Evolutionary conservation across 78 protist species (phyloP).

Genomic region (Guillardia theta): DNA sequence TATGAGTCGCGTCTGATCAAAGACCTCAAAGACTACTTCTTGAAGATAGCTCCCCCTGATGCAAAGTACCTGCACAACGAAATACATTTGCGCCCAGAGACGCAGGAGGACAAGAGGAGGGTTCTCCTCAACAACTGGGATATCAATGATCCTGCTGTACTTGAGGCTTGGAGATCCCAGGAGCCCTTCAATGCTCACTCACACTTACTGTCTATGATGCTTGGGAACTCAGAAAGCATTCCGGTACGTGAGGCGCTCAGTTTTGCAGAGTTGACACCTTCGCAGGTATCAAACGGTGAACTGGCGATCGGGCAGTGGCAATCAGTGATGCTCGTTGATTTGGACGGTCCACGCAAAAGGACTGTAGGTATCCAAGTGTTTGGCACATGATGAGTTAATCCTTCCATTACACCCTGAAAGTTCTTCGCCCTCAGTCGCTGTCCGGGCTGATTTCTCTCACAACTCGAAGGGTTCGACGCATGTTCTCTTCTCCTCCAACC

Average conservation of each 20-base stretch:
- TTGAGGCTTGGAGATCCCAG: neutral
- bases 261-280: neutral
- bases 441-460: no score
- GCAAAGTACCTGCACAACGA: slow-evolving; percentile 26
- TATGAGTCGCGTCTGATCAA: neutral
- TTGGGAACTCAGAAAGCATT: neutral
- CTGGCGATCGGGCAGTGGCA: slow-evolving; percentile 50
- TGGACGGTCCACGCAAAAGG: slow-evolving; percentile 43
- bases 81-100: neutral
- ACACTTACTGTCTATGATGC: slow-evolving; percentile 22
- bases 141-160: neutral
- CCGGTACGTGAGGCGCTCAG: neutral
- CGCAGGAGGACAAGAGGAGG: neutral
- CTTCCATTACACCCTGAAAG: no score
- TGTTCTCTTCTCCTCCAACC: no score
- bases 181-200: slow-evolving; percentile 50
- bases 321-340: neutral
- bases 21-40: neutral
- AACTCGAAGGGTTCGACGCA: no score
- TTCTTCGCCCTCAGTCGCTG: no score
- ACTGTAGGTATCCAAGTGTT: slow-evolving; percentile 19
- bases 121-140: neutral
- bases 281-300: neutral
- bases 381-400: no score
- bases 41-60: neutral